Conservation (phyloP, 2,329 filamentous ascomycete genomes). For the Fusarium mundagurra region DNA sequence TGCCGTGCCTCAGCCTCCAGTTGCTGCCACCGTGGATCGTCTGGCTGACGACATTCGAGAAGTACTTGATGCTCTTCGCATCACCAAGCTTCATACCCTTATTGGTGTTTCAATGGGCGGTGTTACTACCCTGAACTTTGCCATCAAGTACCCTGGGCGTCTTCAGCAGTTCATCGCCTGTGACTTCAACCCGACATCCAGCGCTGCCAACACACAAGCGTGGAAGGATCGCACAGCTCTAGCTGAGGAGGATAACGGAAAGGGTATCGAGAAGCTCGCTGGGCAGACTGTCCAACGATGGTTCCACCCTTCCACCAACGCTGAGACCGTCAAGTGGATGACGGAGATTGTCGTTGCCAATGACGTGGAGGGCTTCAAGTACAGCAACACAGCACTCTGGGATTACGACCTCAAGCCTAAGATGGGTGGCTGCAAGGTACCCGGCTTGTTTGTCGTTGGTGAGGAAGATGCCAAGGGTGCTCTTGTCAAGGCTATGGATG, state of each 20-base stretch:
- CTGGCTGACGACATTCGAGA: conserved; percentile 74
- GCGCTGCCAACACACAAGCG: conserved; percentile 77
- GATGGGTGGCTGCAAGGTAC: conserved; percentile 64
- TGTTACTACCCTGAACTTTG: conserved; percentile 78
- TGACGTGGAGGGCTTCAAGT: conserved; percentile 73
- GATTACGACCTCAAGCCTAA: conserved; percentile 72
- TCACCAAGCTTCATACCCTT: conserved; percentile 71
- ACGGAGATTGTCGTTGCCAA: conserved; percentile 76
- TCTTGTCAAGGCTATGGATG: conserved; percentile 81
- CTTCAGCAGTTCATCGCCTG: conserved; percentile 74
- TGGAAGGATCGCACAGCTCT: conserved; percentile 82
- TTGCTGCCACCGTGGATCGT: conserved; percentile 68
- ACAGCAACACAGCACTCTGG: conserved; percentile 75
- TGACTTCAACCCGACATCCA: conserved; percentile 80
- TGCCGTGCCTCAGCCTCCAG: conserved; percentile 56
- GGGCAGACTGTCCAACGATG: conserved; percentile 77
- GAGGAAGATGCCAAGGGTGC: conserved; percentile 75
- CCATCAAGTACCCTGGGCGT: conserved; percentile 70
- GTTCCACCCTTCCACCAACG: conserved; percentile 73
- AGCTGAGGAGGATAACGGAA: conserved; percentile 65
- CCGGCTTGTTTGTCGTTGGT: conserved; percentile 76
- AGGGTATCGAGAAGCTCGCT: conserved; percentile 74
- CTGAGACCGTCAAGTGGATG: conserved; percentile 63
- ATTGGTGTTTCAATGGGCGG: conserved; percentile 86
- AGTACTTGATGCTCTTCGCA: conserved; percentile 75